Base-by-base conservation (phyloP, 1,284 basidiomycete genomes). In the Coriolopsis trogii region DNA sequence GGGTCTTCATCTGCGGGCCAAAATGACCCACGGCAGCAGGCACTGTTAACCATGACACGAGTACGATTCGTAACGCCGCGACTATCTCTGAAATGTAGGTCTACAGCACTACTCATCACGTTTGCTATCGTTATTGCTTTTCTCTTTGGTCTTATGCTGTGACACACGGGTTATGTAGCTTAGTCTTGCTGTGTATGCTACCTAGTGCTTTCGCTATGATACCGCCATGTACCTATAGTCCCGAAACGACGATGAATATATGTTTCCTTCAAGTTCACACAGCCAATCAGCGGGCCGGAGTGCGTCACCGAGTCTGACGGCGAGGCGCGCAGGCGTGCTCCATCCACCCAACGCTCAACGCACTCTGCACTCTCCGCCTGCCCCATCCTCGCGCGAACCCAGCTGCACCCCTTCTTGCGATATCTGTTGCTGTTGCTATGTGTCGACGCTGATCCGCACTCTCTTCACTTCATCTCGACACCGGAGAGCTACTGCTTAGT, bases 1-100 rank as follows among this genome's bases (percentile, higher is more conserved):
- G 41, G 57, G 53, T 28, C 42, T 56, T 53, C 53, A 53, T 53
- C 51, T 59, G 45, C 57, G 57, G 45, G 57, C 51, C 23, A 59
- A 53, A 50, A 53, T 56, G 48, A 43, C 37, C 47, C 53, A 39
- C 20, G 31, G 30, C 29, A 16, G 28, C 8, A 50, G 40, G 12
- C 40, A 44, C 38, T 50, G 30, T 39, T 9, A 16, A 3, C n/a
- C n/a, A n/a, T 34, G 20, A 18, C 33, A 34, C 7, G 28, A 7
- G n/a, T 34, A 34, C 6, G 33, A 34, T 2, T n/a, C n/a, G n/a
- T n/a, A n/a, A n/a, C n/a, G n/a, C n/a, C n/a, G n/a, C n/a, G n/a
- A n/a, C n/a, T n/a, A n/a, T n/a, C n/a, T n/a, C n/a, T n/a, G n/a
- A n/a, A n/a, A n/a, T n/a, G n/a, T n/a, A n/a, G n/a, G n/a, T n/a